A percentile compares a stretch with the other conserved stretches of the same genome.
Evolutionary conservation across 192 early-diverging fungal genomes (phyloP).

Genomic region (Coemansia aciculifera): DNA sequence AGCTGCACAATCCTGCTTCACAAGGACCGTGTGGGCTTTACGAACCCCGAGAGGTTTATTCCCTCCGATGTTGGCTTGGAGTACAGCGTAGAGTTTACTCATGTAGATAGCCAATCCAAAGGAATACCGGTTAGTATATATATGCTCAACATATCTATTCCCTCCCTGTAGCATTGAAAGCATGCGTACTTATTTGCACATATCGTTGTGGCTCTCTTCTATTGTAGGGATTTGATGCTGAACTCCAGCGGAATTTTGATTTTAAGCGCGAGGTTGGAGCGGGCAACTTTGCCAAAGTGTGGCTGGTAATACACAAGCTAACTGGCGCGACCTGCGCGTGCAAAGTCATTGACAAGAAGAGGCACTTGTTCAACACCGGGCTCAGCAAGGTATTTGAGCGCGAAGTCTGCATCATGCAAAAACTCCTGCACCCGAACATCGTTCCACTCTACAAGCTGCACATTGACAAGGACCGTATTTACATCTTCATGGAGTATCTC

Average conservation of each 20-base stretch:
- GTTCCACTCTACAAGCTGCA: conserved; percentile 49
- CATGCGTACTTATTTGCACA: background rate
- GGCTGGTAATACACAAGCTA: conserved; percentile 51
- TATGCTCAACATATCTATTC: background rate
- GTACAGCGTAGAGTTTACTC: conserved; percentile 41
- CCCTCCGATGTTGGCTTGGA: conserved; percentile 46
- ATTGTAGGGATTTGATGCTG: conserved; percentile 23
- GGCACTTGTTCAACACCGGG: conserved; percentile 42
- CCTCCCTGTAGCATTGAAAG: background rate
- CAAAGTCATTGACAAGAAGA: conserved; percentile 54
- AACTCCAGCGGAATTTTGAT: conserved; percentile 44
- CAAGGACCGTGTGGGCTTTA: conserved; percentile 43
- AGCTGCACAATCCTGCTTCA: conserved; percentile 53
- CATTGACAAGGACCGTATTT: conserved; percentile 46
- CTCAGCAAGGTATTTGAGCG: conserved; percentile 50
- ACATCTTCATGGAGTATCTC: conserved; percentile 56
- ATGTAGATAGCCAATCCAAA: conserved; percentile 8
- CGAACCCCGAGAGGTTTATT: conserved; percentile 18
- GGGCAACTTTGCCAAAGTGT: conserved; percentile 57
- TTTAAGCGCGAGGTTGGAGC: conserved; percentile 51
- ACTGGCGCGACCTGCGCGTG: conserved; percentile 47
- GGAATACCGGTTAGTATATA: conserved; percentile 12
- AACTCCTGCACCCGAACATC: conserved; percentile 41
- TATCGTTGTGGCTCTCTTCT: background rate
- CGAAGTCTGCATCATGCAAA: conserved; percentile 48